phyloP scores from a whole-genome alignment of 2,329 filamentous ascomycete species.

The Thermomyces lanuginosus region DNA sequence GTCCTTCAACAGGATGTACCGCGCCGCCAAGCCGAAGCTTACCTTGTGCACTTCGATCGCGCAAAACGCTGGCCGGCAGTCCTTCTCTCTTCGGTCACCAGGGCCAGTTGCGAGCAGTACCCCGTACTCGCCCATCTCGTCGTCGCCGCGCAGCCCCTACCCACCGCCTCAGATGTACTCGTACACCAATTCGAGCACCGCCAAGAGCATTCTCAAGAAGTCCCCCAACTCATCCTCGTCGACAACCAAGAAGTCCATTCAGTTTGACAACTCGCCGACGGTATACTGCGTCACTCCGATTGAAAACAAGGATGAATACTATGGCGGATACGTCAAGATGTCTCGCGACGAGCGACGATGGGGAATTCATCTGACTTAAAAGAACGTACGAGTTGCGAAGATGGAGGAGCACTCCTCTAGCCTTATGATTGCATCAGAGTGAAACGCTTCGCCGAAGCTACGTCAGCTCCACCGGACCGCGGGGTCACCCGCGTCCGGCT shows the following conservation, averaged over 20 bases:
- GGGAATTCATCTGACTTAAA: too few species aligned
- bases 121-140: conserved; percentile 30
- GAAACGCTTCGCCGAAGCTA: too few species aligned
- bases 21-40: conserved; percentile 30
- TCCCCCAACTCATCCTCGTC: conserved; percentile 9
- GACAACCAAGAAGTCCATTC: conserved; percentile 21
- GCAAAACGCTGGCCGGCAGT: conserved; percentile 18
- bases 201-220: conserved; percentile 35
- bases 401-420: too few species aligned
- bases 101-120: too few species aligned
- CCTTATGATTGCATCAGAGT: too few species aligned
- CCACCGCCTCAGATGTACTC: conserved; percentile 23
- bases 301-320: conserved; percentile 33
- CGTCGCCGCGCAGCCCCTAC: conserved; percentile 25
- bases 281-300: conserved; percentile 34
- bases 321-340: conserved; percentile 31
- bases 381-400: too few species aligned
- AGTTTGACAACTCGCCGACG: conserved; percentile 28
- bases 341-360: conserved; percentile 32
- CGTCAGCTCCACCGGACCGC: too few species aligned
- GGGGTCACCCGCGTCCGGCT: too few species aligned
- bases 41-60: conserved; percentile 29
- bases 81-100: conserved; percentile 30
- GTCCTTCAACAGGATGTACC: conserved; percentile 22
- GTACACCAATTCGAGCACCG: conserved; percentile 29